Base-by-base conservation (phyloP, 2,329 filamentous ascomycete genomes). In the Fusarium avenaceum region DNA sequence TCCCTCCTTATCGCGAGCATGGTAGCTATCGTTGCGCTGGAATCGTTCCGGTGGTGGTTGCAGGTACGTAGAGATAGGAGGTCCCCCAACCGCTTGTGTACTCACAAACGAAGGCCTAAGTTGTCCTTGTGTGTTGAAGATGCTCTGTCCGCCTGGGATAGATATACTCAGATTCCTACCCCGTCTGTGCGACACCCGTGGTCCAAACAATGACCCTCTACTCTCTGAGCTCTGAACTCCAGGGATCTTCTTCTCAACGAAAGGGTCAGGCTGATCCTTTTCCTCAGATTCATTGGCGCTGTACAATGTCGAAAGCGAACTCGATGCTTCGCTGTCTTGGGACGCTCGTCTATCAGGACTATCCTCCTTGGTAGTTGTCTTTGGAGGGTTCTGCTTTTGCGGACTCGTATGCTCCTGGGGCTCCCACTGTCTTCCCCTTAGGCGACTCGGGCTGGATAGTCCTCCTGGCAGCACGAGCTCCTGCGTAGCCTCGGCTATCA, bases 271-370 rank as follows among this genome's bases (percentile, higher is more conserved):
- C 17, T 65, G 51, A 4, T 73, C 67, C 19, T 76, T 76, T 8
- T 82, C 80, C 10, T 83, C 80, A 2, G 79, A 76, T 53, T 86
- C 85, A 30, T 85, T 84, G 47, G 83, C 84, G 59, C 85, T 87
- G 65, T 87, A 87, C 7, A 88, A 74, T 0, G 86, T 88, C 6
- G 86, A 88, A 7, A 88, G 76, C 4, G 84, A 82, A 39, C 85
- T 87, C 0, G 85, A 87, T 15, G 80, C 76, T 10, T 84, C 79
- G 63, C 83, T 86, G 6, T 80, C 77, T 6, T 74, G 57, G 0
- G 82, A 84, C 6, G 51, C 57, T n/a, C 73, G 74, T 56, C 74
- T 64, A 17, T 70, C 59, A 0, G 66, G 59, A 14, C 65, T 63
- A n/a, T 72, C 50, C 45, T 72, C 59, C 43, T 71, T 63, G 4